phyloP scores from a whole-genome alignment of 2,329 filamentous ascomycete species.

The Hymenoscyphus repandus region DNA sequence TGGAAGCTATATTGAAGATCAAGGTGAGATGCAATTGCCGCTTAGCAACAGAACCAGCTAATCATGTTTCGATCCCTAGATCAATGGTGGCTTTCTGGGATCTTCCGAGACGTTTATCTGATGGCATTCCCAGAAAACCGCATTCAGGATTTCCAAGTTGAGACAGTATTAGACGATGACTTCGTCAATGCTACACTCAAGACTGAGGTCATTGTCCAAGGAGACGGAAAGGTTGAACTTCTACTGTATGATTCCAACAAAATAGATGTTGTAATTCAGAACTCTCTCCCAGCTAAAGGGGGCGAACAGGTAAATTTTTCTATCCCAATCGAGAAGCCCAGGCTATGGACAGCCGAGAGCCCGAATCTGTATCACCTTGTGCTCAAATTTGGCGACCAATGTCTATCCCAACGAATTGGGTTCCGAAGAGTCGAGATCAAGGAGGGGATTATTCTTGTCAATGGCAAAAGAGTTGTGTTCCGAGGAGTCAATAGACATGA shows the following conservation, averaged over 20 bases:
- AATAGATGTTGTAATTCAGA: background rate
- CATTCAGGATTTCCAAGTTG: constrained; percentile 55
- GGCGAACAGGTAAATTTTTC: constrained; percentile 3
- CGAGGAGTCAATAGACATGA: constrained; percentile 66
- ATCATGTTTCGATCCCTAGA: constrained; percentile 29
- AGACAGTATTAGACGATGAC: constrained; percentile 45
- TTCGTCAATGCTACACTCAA: constrained; percentile 46
- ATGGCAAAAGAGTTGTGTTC: constrained; percentile 55
- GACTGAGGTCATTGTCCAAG: constrained; percentile 35
- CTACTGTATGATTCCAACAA: background rate
- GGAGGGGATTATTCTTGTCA: constrained; percentile 55
- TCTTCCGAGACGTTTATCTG: constrained; percentile 62
- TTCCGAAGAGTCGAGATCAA: constrained; percentile 61
- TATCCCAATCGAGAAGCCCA: constrained; percentile 41
- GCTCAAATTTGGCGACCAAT: constrained; percentile 36
- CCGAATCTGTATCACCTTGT: constrained; percentile 55
- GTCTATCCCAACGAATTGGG: constrained; percentile 47
- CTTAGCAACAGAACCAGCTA: background rate
- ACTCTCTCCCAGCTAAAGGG: constrained; percentile 1
- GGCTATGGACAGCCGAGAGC: constrained; percentile 65
- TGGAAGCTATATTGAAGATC: constrained; percentile 64
- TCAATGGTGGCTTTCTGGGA: constrained; percentile 64
- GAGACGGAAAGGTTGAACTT: background rate
- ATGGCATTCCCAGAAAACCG: constrained; percentile 48
- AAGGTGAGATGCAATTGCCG: constrained; percentile 18